These are phyloP conservation scores for Leccinum ochraceum DNA, from an alignment of 768 basidiomycete species.

Conservation along the genomic window DNA sequence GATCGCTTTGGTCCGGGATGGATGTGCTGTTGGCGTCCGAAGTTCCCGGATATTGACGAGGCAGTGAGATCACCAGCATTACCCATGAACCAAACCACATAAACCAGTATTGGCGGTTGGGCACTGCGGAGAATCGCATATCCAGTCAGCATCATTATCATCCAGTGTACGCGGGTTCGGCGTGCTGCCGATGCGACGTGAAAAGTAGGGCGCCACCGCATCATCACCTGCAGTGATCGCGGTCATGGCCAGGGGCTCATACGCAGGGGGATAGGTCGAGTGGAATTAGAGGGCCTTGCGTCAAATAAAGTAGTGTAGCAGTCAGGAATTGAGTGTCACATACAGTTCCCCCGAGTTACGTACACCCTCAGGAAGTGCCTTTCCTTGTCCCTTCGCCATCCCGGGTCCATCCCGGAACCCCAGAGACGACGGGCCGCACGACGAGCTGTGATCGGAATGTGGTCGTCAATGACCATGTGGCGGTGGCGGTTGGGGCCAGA, in stretches of 20 bases:
- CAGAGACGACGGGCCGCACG: not conserved
- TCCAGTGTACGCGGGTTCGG: not conserved
- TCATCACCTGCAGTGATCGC: constrained; percentile 11
- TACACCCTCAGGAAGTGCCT: constrained; percentile 17
- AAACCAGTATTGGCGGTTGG: not conserved
- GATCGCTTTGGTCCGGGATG: constrained; percentile 10
- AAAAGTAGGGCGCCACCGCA: not conserved
- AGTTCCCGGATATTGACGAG: constrained; percentile 10
- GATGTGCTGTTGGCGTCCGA: constrained; percentile 17
- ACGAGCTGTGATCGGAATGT: not conserved
- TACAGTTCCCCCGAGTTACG: constrained; percentile 15
- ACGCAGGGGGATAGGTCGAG: not conserved
- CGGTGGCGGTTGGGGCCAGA: not conserved
- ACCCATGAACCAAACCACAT: not conserved
- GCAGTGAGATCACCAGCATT: constrained; percentile 10
- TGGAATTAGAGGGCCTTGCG: not conserved
- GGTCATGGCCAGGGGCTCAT: not conserved
- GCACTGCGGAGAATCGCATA: constrained; percentile 14
- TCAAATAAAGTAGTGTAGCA: constrained; percentile 6
- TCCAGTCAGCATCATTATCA: not conserved
- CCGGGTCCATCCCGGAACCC: constrained; percentile 1
- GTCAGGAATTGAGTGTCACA: constrained; percentile 1
- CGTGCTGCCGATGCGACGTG: not conserved
- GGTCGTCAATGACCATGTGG: not conserved
- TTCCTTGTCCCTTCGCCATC: constrained; percentile 6